phyloP scores from a whole-genome alignment of 306 rosid species.

The Quercus aquifolioides region DNA sequence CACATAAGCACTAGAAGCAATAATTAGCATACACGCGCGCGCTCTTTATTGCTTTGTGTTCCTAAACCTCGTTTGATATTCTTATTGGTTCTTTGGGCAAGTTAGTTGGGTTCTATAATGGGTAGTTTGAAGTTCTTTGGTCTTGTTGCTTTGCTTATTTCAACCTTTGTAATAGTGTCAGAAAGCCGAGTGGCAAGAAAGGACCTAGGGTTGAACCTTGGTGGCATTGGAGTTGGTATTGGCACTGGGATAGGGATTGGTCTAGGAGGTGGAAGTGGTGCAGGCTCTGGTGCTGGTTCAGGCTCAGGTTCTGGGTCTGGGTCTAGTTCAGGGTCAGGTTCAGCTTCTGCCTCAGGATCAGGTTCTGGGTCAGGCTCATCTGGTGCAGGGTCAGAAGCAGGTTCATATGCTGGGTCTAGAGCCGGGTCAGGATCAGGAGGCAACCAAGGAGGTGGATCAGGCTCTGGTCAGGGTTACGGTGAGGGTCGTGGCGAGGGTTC shows the following conservation, averaged over 20 bases:
- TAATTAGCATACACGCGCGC: not conserved
- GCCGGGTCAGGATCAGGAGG: slow-evolving; percentile 26
- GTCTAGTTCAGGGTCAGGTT: not conserved
- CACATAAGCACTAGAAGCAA: not conserved
- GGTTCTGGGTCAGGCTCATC: slow-evolving; percentile 16
- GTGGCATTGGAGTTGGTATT: slow-evolving; percentile 53
- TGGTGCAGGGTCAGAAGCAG: slow-evolving; percentile 24
- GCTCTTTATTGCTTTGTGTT: not conserved
- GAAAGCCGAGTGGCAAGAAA: slow-evolving; percentile 58
- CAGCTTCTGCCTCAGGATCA: slow-evolving; percentile 20
- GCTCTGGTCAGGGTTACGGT: not conserved
- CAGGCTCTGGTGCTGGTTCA: slow-evolving; percentile 1
- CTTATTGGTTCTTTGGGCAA: not conserved
- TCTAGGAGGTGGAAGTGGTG: slow-evolving; percentile 34
- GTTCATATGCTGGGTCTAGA: slow-evolving; percentile 27
- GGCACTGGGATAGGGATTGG: slow-evolving; percentile 59
- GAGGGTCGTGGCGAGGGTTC: slow-evolving; percentile 34
- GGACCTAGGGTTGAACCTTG: slow-evolving; percentile 62
- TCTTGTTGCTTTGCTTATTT: slow-evolving; percentile 41
- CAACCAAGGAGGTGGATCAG: not conserved
- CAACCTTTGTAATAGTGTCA: slow-evolving; percentile 15
- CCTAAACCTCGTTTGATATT: not conserved
- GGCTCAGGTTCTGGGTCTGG: slow-evolving; percentile 9
- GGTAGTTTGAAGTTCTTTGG: slow-evolving; percentile 1
- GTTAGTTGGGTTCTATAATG: slow-evolving; percentile 20